A percentile compares a stretch with the other conserved stretches of the same genome.
Evolutionary conservation across 768 basidiomycete species (phyloP).

Genomic region (Suillus subluteus): DNA sequence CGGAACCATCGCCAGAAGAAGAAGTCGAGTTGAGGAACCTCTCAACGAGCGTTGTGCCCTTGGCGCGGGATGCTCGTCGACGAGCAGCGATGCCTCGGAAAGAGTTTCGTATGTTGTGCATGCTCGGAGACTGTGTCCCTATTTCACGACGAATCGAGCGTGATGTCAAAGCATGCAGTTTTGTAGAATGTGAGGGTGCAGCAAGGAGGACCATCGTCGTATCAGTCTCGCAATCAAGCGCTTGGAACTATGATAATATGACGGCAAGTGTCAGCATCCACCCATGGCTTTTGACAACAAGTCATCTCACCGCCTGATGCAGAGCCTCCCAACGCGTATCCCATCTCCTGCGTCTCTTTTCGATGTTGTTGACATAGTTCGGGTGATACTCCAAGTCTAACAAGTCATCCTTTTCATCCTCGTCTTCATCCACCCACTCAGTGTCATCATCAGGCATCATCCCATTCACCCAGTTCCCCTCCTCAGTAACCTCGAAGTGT

Average conservation of each 20-base stretch:
- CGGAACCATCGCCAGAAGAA: constrained; percentile 58
- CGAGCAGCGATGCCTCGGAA: constrained; percentile 65
- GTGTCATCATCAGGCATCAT: constrained; percentile 48
- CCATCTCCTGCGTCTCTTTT: constrained; percentile 73
- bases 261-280: constrained; percentile 16
- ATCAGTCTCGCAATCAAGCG: constrained; percentile 79
- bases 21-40: constrained; percentile 44
- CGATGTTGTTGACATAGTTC: constrained; percentile 62
- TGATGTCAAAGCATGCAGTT: constrained; percentile 65
- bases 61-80: constrained; percentile 51
- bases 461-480: constrained; percentile 40
- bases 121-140: constrained; percentile 48
- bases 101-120: constrained; percentile 54
- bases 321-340: constrained; percentile 77
- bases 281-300: background rate
- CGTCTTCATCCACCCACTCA: constrained; percentile 77
- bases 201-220: constrained; percentile 76
- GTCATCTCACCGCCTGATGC: constrained; percentile 62
- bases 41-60: constrained; percentile 48
- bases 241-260: constrained; percentile 60
- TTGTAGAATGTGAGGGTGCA: constrained; percentile 72
- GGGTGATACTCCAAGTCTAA: constrained; percentile 80
- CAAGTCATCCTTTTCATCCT: constrained; percentile 70
- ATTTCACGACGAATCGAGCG: constrained; percentile 68
- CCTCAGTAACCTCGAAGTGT: constrained; percentile 42